Base-by-base conservation (phyloP, 2,329 filamentous ascomycete species). In the Diaporthe citri region DNA sequence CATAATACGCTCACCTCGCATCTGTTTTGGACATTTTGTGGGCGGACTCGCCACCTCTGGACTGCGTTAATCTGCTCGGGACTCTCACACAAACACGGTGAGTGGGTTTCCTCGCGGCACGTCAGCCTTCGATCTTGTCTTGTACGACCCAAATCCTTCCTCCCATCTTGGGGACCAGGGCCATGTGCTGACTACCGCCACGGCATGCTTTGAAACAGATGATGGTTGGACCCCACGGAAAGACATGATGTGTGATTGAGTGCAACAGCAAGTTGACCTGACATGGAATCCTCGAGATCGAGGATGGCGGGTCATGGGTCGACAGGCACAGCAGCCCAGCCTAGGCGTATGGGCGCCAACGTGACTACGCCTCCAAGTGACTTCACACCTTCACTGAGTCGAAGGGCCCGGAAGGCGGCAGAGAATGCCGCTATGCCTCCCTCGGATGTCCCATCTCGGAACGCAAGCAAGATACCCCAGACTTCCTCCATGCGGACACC, bases 391-490 rank as follows among this genome's bases (percentile, higher is more conserved):
- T 57, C 75, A 41, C 72, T 79, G 72, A 79, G 77, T 74, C 78
- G 77, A 67, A 78, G 74, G 20, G 74, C 79, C 31, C 80, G 77
- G n/a, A 82, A 79, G 76, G 80, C 80, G 71, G 60, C 76, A 22
- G 80, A 80, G 56, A 79, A 75, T 72, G 74, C 71, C 28, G 76
- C 77, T 5, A 12, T 43, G 7, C 48, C 73, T 52, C 22, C 48
- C 41, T 41, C 28, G 55, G 75, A 74, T 22, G 31, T 51, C 5
- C 71, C 48, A 4, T 52, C 62, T 34, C 76, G 80, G 74, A 80
- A 36, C 28, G 70, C 39, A 22, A 85, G 82, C 78, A 83, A 81
- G 70, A 82, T 85, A 76, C 84, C 85, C 13, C 84, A 85, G 71
- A 82, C 80, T 43, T 77, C 79, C 22, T 78, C 82, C 15, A 52